Percentiles rank a stretch among this genome's conserved stretches.
Evolutionary conservation across 352 stramenopile genomes (phyloP).

Genomic region (Pythium brassicae): DNA sequence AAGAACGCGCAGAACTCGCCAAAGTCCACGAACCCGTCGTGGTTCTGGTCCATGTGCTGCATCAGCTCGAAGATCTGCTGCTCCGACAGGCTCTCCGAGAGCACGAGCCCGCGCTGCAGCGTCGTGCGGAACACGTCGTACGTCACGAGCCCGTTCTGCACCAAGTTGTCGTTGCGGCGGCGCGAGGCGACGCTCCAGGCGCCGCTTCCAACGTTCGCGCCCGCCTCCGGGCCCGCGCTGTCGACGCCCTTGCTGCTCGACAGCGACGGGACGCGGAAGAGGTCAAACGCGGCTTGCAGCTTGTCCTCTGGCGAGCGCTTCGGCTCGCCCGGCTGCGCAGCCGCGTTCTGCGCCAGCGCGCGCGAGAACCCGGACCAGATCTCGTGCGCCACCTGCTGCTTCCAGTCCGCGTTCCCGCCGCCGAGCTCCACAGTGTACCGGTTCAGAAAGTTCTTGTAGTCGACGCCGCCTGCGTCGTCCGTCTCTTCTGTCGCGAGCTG

Average conservation of each 20-base stretch:
- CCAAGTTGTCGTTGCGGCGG: slow-evolving; percentile 39
- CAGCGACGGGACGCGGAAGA: slow-evolving; percentile 37
- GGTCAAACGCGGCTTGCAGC: slow-evolving; percentile 62
- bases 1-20: slow-evolving; percentile 89
- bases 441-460: slow-evolving; percentile 76
- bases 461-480: slow-evolving; percentile 32
- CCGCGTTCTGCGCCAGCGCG: slow-evolving; percentile 34
- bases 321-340: slow-evolving; percentile 21
- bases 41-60: slow-evolving; percentile 89
- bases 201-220: neutral
- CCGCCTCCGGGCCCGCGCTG: neutral
- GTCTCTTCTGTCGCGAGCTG: slow-evolving; percentile 45
- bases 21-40: slow-evolving; percentile 87
- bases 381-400: slow-evolving; percentile 56
- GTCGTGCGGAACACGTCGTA: slow-evolving; percentile 79
- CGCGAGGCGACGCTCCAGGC: slow-evolving; percentile 23
- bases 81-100: slow-evolving; percentile 68
- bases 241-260: neutral
- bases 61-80: slow-evolving; percentile 93
- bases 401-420: slow-evolving; percentile 57
- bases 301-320: slow-evolving; percentile 57
- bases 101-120: slow-evolving; percentile 53
- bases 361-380: slow-evolving; percentile 70
- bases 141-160: slow-evolving; percentile 51
- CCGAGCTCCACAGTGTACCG: slow-evolving; percentile 69